Base-by-base conservation (phyloP, 306 rosid genomes). In the Alnus rubra region DNA sequence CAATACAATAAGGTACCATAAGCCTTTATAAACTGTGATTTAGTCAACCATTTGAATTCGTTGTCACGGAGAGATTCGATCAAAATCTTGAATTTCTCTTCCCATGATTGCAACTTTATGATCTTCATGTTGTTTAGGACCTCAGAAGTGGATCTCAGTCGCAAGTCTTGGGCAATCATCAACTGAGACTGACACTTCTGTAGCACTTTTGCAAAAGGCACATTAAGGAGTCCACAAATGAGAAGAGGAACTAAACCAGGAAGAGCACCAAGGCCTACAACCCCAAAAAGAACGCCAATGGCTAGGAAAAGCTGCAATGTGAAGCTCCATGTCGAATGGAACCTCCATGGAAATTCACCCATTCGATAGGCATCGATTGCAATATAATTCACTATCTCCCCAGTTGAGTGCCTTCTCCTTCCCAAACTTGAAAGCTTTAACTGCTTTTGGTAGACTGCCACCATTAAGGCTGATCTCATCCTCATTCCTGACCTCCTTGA, bases 101-200 rank as follows among this genome's bases (percentile, higher is more conserved):
- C 97, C 98, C 98, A 94, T 0, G 97, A 94, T 59, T 94, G 97
- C 19, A 94, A 77, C 77, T 90, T 94, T 4, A 94, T 92, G 85
- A 89, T 79, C 60, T 94, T 94, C 94, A 92, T 94, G 59, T 83
- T 92, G 60, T 92, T 92, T 3, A 92, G 93, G 62, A 92, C 82
- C 77, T 94, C 97, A 13, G 98, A 90, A 82, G 96, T 90, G 75
- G 90, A 80, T 60, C 97, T 83, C n/a, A 94, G 88, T 31, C 96
- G 76, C 79, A 87, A 89, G 14, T 94, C 98, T 60, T 94, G 96
- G 48, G 96, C 91, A 5, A 81, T 54, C 97, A 92, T 89, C 79
- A 90, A 84, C 73, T 86, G 82, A 33, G 87, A 71, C 48, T 84
- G 95, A 76, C 93, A 90, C 55, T 82, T 88, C 39, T 90, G 92